These are phyloP conservation scores for Sporothrix euskadiensis DNA, from an alignment of 2,329 filamentous ascomycete species.

Conservation along the genomic window DNA sequence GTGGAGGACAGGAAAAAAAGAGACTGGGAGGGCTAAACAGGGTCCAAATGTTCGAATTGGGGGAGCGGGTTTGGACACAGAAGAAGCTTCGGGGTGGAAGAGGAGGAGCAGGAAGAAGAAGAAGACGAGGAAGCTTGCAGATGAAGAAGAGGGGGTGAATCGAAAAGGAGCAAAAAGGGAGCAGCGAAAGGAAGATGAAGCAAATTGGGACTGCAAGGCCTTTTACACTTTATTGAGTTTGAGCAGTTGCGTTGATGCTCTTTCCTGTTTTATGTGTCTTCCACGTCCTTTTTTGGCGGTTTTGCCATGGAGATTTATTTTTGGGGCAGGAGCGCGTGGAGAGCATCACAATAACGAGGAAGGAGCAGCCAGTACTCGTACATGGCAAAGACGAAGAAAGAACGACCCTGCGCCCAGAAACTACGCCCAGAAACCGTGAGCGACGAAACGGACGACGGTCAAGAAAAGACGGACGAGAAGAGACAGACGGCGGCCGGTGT, in stretches of 20 bases:
- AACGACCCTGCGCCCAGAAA: background rate
- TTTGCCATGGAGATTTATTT: slow-evolving; percentile 7
- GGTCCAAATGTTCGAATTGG: background rate
- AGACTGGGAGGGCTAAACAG: background rate
- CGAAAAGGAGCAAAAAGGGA: background rate
- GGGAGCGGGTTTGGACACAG: background rate
- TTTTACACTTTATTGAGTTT: background rate
- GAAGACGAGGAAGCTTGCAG: background rate
- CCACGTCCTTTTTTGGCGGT: background rate
- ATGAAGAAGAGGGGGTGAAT: background rate
- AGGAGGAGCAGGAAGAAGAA: no score
- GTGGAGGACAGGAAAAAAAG: background rate
- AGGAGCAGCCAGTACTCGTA: background rate
- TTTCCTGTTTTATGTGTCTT: background rate
- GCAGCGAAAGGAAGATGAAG: background rate
- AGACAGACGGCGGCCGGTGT: background rate
- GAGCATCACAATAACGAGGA: background rate
- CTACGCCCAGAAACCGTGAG: background rate
- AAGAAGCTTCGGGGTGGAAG: background rate
- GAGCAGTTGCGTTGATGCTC: background rate
- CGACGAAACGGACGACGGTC: background rate
- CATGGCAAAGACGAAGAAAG: background rate
- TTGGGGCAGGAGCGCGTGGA: background rate
- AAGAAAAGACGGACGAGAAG: no score
- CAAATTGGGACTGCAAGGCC: background rate